Conservation (phyloP, 73 alveolate species). For the Symbiodinium natans region DNA sequence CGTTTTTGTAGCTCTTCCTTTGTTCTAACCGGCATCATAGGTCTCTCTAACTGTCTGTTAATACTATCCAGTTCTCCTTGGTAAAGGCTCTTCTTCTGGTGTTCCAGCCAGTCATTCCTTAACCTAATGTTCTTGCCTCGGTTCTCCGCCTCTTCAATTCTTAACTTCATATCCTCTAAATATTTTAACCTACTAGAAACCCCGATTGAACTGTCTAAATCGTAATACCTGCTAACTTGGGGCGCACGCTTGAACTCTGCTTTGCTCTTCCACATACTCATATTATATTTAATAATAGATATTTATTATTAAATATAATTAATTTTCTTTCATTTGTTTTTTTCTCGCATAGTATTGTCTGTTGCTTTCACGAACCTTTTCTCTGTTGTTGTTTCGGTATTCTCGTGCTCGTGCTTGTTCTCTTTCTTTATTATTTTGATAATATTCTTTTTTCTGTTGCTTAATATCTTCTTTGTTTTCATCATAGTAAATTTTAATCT, state of each 20-base stretch:
- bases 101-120: slow-evolving; percentile 14
- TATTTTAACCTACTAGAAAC: background rate
- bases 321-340: no score
- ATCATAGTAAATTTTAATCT: no score
- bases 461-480: no score
- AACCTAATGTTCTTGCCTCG: slow-evolving; percentile 2
- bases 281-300: no score
- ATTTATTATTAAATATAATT: no score
- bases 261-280: background rate
- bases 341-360: no score
- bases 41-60: background rate
- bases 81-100: background rate
- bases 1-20: background rate
- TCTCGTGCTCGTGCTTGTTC: no score
- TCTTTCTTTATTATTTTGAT: no score
- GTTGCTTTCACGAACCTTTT: no score
- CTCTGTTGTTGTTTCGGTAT: no score
- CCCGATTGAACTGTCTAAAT: background rate
- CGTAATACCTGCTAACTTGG: background rate
- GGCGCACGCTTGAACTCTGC: background rate
- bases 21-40: slow-evolving; percentile 1
- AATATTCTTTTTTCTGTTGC: no score
- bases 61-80: background rate
- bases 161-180: background rate
- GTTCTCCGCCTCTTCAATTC: background rate